Evolutionary conservation across 345 rosid genomes (phyloP).

Genomic region (Chamaenerion angustifolium): DNA sequence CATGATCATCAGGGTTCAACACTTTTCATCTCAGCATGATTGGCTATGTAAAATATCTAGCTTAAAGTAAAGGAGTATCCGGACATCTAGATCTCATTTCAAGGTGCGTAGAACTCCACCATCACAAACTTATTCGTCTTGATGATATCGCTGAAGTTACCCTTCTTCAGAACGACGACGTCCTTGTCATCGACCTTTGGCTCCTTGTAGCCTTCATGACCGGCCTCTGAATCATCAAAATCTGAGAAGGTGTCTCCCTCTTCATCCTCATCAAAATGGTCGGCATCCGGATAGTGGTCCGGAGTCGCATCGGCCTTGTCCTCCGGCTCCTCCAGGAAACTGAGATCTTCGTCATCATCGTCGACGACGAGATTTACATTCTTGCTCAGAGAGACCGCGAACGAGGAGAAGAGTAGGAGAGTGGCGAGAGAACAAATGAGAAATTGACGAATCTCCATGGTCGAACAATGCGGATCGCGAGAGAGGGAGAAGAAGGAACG

Average conservation of each 20-base stretch:
- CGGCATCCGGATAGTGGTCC: slow-evolving; percentile 11
- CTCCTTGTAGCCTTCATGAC: slow-evolving; percentile 27
- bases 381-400: slow-evolving; percentile 43
- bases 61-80: too few species aligned
- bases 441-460: slow-evolving; percentile 8
- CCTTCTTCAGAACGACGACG: too few species aligned
- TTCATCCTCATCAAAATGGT: slow-evolving; percentile 22
- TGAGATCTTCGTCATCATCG: slow-evolving; percentile 1
- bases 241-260: slow-evolving; percentile 44
- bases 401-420: slow-evolving; percentile 34
- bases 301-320: slow-evolving; percentile 9
- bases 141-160: too few species aligned
- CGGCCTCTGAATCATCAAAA: slow-evolving; percentile 42
- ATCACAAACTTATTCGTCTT: too few species aligned
- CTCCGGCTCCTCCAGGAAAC: too few species aligned
- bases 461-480: too few species aligned
- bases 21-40: too few species aligned
- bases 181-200: slow-evolving; percentile 77
- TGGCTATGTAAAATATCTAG: too few species aligned
- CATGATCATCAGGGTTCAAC: too few species aligned
- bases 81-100: too few species aligned
- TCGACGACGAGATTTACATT: slow-evolving; percentile 55
- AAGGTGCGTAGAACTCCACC: too few species aligned
- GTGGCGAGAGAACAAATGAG: slow-evolving; percentile 21
- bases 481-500: too few species aligned